Base-by-base conservation (phyloP, 805 yeast genomes). In the Starmerella sp. region DNA sequence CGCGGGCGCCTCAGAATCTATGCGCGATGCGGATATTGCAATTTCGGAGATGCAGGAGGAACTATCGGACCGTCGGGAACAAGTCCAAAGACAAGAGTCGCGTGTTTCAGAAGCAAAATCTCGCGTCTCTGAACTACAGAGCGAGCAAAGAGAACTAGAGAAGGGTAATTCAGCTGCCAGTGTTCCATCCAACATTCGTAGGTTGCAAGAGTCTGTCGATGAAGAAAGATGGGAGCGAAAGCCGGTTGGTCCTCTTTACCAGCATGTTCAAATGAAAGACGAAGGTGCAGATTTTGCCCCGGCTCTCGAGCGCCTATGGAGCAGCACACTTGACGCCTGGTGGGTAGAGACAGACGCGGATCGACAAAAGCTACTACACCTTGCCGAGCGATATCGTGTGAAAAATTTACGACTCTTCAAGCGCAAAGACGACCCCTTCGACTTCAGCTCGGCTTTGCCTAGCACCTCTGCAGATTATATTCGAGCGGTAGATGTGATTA, bases 201-300 rank as follows among this genome's bases (percentile, higher is more conserved):
- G 6, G 28, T 6, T 22, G 37, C 17, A 22, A 30, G 34, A 22
- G 10, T 28, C 15, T 6, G 55, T 50, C 6, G 35, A 53, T 8
- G 31, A n/a, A 15, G 39, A 54, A 46, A 46, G 28, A 43, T 49
- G 54, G 55, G 74, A 73, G 15, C 62, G 67, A 2, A 64, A 63
- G 37, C 95, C 95, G 0, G 67, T 83, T 15, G 97, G 97, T 0
- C 98, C 98, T 0, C 59, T 91, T 2, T 96, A 96, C 1, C 60
- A 73, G 4, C 70, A 71, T 56, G 72, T 88, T 2, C 72, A 77
- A 5, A 71, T 91, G 13, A 84, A 80, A 8, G 78, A 69, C 61
- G 22, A 66, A 71, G 32, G 90, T 88, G 88, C 69, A 75, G 52
- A 35, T 17, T 59, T 37, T 39, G 31, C 52, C 5, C 76, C 76